A percentile compares a stretch with the other conserved stretches of the same genome.
Evolutionary conservation across 2,329 filamentous ascomycete species (phyloP).

Genomic region (Botrytis deweyae): DNA sequence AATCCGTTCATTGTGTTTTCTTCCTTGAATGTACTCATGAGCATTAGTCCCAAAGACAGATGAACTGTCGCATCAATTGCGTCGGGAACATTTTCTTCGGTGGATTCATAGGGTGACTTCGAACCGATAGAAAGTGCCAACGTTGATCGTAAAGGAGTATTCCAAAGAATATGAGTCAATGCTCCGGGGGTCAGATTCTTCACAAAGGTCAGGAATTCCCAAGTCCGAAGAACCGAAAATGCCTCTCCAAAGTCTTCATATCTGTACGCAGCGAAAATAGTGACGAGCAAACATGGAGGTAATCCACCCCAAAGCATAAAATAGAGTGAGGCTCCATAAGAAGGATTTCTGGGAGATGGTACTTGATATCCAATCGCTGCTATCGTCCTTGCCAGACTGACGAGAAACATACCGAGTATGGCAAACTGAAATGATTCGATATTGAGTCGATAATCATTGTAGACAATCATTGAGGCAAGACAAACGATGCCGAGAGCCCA

Average conservation of each 20-base stretch:
- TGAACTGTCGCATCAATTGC: constrained; percentile 33
- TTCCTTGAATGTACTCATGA: constrained; percentile 23
- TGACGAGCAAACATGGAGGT: constrained; percentile 29
- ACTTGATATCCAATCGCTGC: constrained; percentile 27
- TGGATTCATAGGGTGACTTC: constrained; percentile 29
- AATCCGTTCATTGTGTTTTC: constrained; percentile 32
- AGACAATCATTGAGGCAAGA: constrained; percentile 22
- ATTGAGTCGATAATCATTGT: constrained; percentile 34
- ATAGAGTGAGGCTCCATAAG: constrained; percentile 30
- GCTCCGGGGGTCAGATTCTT: constrained; percentile 30
- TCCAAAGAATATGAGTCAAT: constrained; percentile 32
- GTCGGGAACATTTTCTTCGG: constrained; percentile 30
- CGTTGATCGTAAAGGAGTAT: constrained; percentile 31
- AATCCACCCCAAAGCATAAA: constrained; percentile 32
- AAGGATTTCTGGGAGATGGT: constrained; percentile 26
- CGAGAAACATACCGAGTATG: constrained; percentile 27
- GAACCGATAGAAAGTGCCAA: constrained; percentile 30
- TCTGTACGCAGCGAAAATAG: constrained; percentile 28
- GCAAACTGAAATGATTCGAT: constrained; percentile 25
- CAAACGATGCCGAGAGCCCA: constrained; percentile 27
- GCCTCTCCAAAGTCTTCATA: constrained; percentile 32
- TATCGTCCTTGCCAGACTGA: constrained; percentile 32
- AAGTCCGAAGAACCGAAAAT: constrained; percentile 26
- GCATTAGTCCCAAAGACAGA: constrained; percentile 27
- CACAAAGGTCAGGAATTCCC: constrained; percentile 27